phyloP scores from a whole-genome alignment of 441 rosid species.

The Eutrema salsugineum region DNA sequence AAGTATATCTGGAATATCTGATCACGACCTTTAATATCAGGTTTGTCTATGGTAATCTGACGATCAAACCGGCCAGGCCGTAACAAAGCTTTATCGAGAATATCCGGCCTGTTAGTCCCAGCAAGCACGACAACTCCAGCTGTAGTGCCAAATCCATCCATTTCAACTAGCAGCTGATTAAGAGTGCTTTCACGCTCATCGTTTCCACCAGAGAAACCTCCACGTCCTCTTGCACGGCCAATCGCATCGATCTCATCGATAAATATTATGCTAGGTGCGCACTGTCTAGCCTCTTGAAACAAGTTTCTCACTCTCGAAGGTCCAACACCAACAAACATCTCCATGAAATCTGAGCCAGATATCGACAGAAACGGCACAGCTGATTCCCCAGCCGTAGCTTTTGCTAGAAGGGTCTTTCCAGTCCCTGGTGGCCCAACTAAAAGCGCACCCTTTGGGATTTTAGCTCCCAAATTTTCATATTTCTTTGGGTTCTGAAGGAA shows the following conservation, averaged over 20 bases:
- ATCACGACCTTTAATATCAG: constrained; percentile 74
- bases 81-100: constrained; percentile 67
- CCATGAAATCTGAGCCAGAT: constrained; percentile 80
- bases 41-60: constrained; percentile 64
- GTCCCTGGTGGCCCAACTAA: constrained; percentile 80
- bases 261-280: constrained; percentile 71
- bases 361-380: constrained; percentile 76
- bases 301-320: constrained; percentile 79
- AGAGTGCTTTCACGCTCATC: constrained; percentile 83
- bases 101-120: constrained; percentile 76
- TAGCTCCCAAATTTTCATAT: constrained; percentile 71
- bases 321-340: constrained; percentile 87
- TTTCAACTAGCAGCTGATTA: constrained; percentile 67
- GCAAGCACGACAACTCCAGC: constrained; percentile 73
- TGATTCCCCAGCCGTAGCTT: constrained; percentile 85
- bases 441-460: constrained; percentile 73
- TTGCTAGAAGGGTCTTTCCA: constrained; percentile 75
- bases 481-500: constrained; percentile 73
- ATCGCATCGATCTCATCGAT: constrained; percentile 82
- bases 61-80: constrained; percentile 81
- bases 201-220: constrained; percentile 60
- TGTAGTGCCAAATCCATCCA: constrained; percentile 80
- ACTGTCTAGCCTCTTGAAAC: constrained; percentile 77
- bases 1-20: constrained; percentile 66
- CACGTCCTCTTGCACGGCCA: constrained; percentile 80